Evolutionary conservation across 441 rosid species (phyloP).

Genomic region (Arabidopsis hybrid): DNA sequence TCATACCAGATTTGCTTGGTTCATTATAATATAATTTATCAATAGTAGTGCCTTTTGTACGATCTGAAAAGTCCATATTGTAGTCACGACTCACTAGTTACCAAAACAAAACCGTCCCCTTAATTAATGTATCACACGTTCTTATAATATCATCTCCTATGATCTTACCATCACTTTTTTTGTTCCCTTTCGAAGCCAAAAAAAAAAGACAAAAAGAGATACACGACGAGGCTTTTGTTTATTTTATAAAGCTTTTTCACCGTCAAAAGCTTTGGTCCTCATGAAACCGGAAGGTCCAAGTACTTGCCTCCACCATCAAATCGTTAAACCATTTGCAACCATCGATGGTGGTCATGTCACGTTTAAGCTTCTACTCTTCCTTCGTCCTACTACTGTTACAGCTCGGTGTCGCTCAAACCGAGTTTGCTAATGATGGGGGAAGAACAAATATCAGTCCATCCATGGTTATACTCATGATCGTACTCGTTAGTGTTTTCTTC

Average conservation of each 20-base stretch:
- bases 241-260: slow-evolving; percentile 22
- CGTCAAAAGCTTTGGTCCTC: slow-evolving; percentile 26
- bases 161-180: slow-evolving; percentile 20
- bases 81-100: background rate
- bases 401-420: slow-evolving; percentile 18
- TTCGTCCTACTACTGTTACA: slow-evolving; percentile 35
- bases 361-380: slow-evolving; percentile 32
- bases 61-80: slow-evolving; percentile 34
- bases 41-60: slow-evolving; percentile 13
- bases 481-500: slow-evolving; percentile 56
- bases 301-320: slow-evolving; percentile 5
- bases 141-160: slow-evolving; percentile 17
- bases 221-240: background rate
- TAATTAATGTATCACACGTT: slow-evolving; percentile 39
- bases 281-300: slow-evolving; percentile 33
- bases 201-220: slow-evolving; percentile 2
- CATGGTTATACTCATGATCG: slow-evolving; percentile 54
- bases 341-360: slow-evolving; percentile 35
- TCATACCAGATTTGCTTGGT: background rate
- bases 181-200: slow-evolving; percentile 9
- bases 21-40: background rate
- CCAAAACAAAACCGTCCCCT: background rate
- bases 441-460: slow-evolving; percentile 48
- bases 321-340: background rate
- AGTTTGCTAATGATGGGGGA: background rate